Conservation (phyloP, 495 filamentous ascomycete genomes). For the Penicillium crystallinum region DNA sequence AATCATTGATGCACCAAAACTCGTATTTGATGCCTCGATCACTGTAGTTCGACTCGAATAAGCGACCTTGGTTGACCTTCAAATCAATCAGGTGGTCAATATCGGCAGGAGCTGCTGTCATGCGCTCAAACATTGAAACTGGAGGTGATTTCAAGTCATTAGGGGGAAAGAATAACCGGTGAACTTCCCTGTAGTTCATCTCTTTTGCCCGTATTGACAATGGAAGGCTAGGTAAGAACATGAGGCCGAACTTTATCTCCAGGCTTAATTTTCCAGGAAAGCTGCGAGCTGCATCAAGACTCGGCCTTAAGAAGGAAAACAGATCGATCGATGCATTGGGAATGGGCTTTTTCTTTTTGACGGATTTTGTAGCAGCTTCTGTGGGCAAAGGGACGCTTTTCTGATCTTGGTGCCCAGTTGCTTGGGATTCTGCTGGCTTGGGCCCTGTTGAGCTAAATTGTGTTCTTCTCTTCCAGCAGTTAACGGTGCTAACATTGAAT, state of each 20-base stretch:
- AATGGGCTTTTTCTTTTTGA: slow-evolving; percentile 1
- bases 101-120: slow-evolving; percentile 36
- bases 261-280: slow-evolving; percentile 30
- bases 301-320: slow-evolving; percentile 17
- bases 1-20: slow-evolving; percentile 37
- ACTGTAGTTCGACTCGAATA: slow-evolving; percentile 29
- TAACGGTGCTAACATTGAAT: neutral
- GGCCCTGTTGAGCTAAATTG: neutral
- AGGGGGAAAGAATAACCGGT: neutral
- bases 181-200: slow-evolving; percentile 1
- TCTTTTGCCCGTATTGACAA: slow-evolving; percentile 14
- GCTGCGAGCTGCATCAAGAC: slow-evolving; percentile 21
- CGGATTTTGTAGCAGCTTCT: neutral
- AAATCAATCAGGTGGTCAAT: slow-evolving; percentile 35
- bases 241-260: slow-evolving; percentile 35
- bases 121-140: slow-evolving; percentile 18
- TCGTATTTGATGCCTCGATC: slow-evolving; percentile 44
- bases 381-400: neutral
- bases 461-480: neutral
- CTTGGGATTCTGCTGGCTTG: neutral
- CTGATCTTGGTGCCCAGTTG: neutral
- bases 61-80: slow-evolving; percentile 13
- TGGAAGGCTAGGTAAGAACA: slow-evolving; percentile 19
- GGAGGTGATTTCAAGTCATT: neutral
- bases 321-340: slow-evolving; percentile 10